Conservation (phyloP, 371 early-diverging fungal genomes). For the Mucor saturninus region DNA sequence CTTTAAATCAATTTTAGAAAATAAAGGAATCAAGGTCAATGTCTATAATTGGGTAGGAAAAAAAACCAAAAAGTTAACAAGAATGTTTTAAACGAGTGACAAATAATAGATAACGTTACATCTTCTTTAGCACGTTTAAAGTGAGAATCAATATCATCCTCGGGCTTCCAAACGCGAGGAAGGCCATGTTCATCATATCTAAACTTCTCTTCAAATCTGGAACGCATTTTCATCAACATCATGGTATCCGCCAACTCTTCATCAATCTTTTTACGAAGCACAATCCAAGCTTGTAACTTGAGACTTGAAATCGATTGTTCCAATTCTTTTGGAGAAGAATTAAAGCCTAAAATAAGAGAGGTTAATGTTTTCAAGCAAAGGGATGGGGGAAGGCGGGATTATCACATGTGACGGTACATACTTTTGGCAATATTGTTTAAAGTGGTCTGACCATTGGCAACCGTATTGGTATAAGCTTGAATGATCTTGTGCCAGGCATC, state of each 20-base stretch:
- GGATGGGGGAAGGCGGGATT: neutral
- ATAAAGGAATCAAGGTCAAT: constrained; percentile 67
- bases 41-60: constrained; percentile 39
- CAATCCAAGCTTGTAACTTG: constrained; percentile 76
- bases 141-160: constrained; percentile 90
- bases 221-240: constrained; percentile 78
- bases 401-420: constrained; percentile 10
- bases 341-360: constrained; percentile 54
- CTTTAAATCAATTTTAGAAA: constrained; percentile 62
- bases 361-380: neutral
- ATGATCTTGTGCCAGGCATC: constrained; percentile 80
- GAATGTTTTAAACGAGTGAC: too few species aligned
- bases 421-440: constrained; percentile 24
- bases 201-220: constrained; percentile 89
- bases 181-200: constrained; percentile 92
- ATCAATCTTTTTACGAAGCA: constrained; percentile 71
- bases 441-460: constrained; percentile 26
- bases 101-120: too few species aligned
- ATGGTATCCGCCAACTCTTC: constrained; percentile 87
- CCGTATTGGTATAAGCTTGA: constrained; percentile 56
- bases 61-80: neutral
- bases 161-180: constrained; percentile 94
- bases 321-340: constrained; percentile 58
- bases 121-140: constrained; percentile 80
- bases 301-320: constrained; percentile 54